A percentile compares a stretch with the other conserved stretches of the same genome.
Conservation (phyloP, 1,284 basidiomycete genomes). For the Trametes sp. region DNA sequence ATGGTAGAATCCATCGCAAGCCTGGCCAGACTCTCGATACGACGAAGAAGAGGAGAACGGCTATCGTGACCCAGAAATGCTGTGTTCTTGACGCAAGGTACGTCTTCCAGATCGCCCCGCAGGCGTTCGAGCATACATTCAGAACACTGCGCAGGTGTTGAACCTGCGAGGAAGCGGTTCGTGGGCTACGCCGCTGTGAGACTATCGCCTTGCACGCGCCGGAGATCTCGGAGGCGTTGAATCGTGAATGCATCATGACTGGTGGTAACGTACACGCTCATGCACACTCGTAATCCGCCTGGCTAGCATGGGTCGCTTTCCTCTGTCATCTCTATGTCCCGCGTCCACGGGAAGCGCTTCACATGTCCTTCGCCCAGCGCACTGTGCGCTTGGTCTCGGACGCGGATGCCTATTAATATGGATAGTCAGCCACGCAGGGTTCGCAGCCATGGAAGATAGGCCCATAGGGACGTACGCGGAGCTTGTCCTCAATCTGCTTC, state of each 20-base stretch:
- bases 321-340: not conserved
- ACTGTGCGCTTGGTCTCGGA: not conserved
- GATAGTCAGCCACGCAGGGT: no score
- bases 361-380: not conserved
- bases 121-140: no score
- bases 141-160: no score
- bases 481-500: slow-evolving; percentile 4
- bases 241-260: not conserved
- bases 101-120: no score
- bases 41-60: not conserved
- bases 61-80: no score
- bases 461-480: not conserved
- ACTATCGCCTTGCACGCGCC: not conserved
- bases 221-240: not conserved
- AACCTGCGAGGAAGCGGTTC: no score
- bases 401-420: no score
- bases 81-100: no score
- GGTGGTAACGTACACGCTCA: slow-evolving; percentile 4
- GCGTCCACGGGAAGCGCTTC: not conserved
- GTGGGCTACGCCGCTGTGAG: not conserved
- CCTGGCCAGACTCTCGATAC: not conserved
- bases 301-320: not conserved
- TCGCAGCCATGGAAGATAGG: not conserved
- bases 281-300: slow-evolving; percentile 7
- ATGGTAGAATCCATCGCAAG: no score